A percentile compares a stretch with the other conserved stretches of the same genome.
Conservation (phyloP, 148 eudicot genomes). For the Camellia sinensis region DNA sequence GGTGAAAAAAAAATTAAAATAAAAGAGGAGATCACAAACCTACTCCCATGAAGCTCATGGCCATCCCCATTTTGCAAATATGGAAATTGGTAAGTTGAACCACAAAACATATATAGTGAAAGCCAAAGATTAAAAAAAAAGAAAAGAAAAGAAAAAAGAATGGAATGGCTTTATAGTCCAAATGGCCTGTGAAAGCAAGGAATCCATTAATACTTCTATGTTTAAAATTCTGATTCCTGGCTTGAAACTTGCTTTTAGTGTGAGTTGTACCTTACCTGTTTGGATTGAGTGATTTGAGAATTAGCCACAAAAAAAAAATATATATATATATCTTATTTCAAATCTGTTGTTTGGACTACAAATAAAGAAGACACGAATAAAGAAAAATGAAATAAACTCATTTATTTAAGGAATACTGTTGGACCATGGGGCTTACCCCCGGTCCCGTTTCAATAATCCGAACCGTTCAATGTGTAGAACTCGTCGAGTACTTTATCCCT, state of each 20-base stretch:
- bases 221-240: constrained; percentile 21
- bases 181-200: constrained; percentile 22
- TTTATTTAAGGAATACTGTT: too few relatives aligned
- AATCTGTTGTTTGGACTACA: too few relatives aligned
- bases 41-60: constrained; percentile 55
- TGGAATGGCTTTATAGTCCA: constrained; percentile 17
- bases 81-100: neutral
- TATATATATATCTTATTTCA: too few relatives aligned
- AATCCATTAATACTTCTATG: neutral
- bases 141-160: neutral
- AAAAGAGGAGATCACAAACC: constrained; percentile 23
- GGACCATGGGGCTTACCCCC: too few relatives aligned
- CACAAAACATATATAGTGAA: neutral
- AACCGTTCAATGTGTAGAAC: too few relatives aligned
- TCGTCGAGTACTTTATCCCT: too few relatives aligned
- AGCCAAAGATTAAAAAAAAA: neutral
- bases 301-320: too few relatives aligned
- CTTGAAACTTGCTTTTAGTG: constrained; percentile 21
- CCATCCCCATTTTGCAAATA: constrained; percentile 45
- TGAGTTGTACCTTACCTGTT: neutral
- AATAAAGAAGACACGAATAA: too few relatives aligned
- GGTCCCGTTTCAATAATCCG: too few relatives aligned
- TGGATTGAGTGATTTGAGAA: too few relatives aligned
- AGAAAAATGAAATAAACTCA: too few relatives aligned
- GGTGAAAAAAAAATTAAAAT: neutral